A percentile compares a stretch with the other conserved stretches of the same genome.
phyloP scores from a whole-genome alignment of 2,329 filamentous ascomycete genomes.

The Helminthosporium solani region DNA sequence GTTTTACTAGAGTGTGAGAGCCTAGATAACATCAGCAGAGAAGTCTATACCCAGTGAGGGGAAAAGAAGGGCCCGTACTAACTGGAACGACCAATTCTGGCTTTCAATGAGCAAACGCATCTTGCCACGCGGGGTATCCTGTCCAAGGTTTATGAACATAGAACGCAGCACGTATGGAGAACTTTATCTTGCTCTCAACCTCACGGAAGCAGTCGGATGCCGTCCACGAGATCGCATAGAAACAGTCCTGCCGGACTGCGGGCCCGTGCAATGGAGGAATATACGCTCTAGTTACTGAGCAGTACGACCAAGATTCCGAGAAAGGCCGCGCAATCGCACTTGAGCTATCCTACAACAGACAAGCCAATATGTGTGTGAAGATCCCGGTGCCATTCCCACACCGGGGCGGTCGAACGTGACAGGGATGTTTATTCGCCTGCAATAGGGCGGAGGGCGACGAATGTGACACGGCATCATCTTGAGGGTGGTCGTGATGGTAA shows the following conservation, averaged over 20 bases:
- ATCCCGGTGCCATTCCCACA: background rate
- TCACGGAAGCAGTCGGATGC: background rate
- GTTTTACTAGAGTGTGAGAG: slow-evolving; percentile 6
- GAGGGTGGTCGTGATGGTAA: background rate
- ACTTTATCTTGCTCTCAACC: slow-evolving; percentile 8
- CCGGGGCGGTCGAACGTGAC: background rate
- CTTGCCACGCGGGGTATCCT: slow-evolving; percentile 8
- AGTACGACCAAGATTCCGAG: background rate
- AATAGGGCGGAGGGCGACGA: slow-evolving; percentile 10
- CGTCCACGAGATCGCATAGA: background rate
- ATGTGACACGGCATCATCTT: slow-evolving; percentile 2
- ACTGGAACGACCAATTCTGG: slow-evolving; percentile 11
- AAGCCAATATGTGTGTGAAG: background rate
- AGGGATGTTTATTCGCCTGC: slow-evolving; percentile 3
- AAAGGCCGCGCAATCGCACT: slow-evolving; percentile 2
- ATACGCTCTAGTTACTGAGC: background rate
- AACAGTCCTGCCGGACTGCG: slow-evolving; percentile 7
- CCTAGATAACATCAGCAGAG: slow-evolving; percentile 6
- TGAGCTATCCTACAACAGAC: background rate
- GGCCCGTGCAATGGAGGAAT: background rate
- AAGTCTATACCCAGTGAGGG: background rate
- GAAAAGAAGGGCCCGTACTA: slow-evolving; percentile 8
- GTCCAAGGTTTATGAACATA: slow-evolving; percentile 7
- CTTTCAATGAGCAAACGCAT: slow-evolving; percentile 8
- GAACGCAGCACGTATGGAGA: slow-evolving; percentile 5